Evolutionary conservation across 2,329 filamentous ascomycete species (phyloP), one percentile per base, ranked within the genome.

Genomic region (Colletotrichum gloeosporioides): DNA sequence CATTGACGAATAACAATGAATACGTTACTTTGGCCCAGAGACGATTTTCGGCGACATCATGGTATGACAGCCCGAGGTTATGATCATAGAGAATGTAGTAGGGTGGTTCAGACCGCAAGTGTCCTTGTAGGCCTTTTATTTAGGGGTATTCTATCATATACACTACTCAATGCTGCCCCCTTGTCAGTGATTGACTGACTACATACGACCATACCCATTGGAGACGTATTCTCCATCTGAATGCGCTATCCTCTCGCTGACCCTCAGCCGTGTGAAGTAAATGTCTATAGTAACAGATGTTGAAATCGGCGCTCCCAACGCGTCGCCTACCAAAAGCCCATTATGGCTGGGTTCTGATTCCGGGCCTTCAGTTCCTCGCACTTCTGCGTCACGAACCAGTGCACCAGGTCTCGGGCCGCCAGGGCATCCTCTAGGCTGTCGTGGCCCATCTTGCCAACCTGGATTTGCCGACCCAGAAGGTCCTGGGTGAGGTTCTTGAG

Each of bases 351-450:
- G 6, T 39, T 16, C 16, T 25, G n/a, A 13, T 25, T 49, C 39
- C 49, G 31, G 4, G 27, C 27, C 27, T 34, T 29, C 49, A 53
- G 27, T 8, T 31, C 59, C 9, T 61, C 27, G 10, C 22, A n/a
- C 22, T 61, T 73, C 25, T 72, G 53, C 39, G 62, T 55, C 49
- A 85, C 77, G 68, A 85, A 83, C 85, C 86, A 87, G 62, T 85
- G 80, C 6, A 85, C 79, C 44, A 89, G 72, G 73, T 88, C 86
- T 15, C 88, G 80, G 6, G 84, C 82, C 1, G 87, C 87, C 63
- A 87, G 77, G 6, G 87, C 86, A 76, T 89, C 87, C 77, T 89
- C 87, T 18, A 87, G 62, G 69, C 86, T 88, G 76, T 88, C 85
- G 70, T 88, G 87, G 9, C 84, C 84, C 29, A 67, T 71, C 10